Conservation (phyloP, 2,329 filamentous ascomycete genomes). For the Exophiala viscosa region DNA sequence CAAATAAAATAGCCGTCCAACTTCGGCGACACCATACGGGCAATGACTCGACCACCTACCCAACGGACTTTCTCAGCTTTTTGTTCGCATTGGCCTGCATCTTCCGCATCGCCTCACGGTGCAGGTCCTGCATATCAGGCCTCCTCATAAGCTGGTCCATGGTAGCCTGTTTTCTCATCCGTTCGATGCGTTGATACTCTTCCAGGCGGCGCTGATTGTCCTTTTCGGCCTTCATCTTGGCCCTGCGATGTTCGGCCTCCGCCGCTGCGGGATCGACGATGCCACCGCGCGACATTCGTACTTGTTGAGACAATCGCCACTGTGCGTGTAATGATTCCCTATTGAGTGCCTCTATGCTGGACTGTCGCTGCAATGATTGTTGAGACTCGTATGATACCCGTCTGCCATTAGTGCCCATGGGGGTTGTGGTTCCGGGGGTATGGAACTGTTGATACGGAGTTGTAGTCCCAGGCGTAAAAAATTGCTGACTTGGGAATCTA, state of each 20-base stretch:
- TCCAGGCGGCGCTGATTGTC: slow-evolving; percentile 60
- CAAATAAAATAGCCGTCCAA: too few species aligned
- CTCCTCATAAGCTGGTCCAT: slow-evolving; percentile 74
- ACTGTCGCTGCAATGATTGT: slow-evolving; percentile 17
- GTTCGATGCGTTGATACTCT: slow-evolving; percentile 56
- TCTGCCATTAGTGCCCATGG: too few species aligned
- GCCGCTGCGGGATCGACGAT: slow-evolving; percentile 25
- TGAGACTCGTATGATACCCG: slow-evolving; percentile 14
- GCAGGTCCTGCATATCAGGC: slow-evolving; percentile 69
- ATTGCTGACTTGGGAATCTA: slow-evolving; percentile 10
- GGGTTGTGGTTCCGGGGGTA: not conserved
- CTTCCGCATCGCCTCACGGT: slow-evolving; percentile 72
- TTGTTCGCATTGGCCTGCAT: slow-evolving; percentile 65
- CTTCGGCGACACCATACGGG: too few species aligned
- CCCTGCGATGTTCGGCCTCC: slow-evolving; percentile 37
- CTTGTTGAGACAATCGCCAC: slow-evolving; percentile 64
- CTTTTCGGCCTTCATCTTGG: slow-evolving; percentile 56
- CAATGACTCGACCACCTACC: not conserved
- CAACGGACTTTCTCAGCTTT: slow-evolving; percentile 14
- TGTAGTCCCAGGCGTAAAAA: not conserved
- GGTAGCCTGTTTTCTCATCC: slow-evolving; percentile 57
- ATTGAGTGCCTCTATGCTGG: slow-evolving; percentile 13
- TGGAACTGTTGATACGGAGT: slow-evolving; percentile 1
- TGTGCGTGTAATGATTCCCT: slow-evolving; percentile 58
- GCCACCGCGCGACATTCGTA: slow-evolving; percentile 45